Evolutionary conservation across 2,329 filamentous ascomycete genomes (phyloP).

Genomic region (Pseudogymnoascus verrucosus): DNA sequence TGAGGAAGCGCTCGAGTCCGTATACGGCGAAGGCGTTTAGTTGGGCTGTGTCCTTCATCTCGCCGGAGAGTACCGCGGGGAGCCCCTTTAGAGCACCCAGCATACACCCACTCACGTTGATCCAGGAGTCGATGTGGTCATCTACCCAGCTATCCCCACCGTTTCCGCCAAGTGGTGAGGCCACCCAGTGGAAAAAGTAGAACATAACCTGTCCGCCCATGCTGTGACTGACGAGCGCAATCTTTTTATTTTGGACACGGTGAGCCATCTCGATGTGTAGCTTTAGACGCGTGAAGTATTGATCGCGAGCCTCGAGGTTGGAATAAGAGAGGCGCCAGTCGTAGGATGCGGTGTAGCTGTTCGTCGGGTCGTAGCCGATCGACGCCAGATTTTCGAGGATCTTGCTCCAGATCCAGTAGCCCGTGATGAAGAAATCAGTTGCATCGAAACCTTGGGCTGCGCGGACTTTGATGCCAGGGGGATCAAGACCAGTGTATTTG

Average conservation of each 20-base stretch:
- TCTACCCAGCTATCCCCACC: slow-evolving; percentile 89
- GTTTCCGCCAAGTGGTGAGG: slow-evolving; percentile 66
- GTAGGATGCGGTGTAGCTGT: slow-evolving; percentile 62
- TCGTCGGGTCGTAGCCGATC: slow-evolving; percentile 86
- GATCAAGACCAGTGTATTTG: slow-evolving; percentile 82
- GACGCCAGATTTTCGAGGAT: slow-evolving; percentile 95
- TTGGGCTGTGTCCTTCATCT: slow-evolving; percentile 98
- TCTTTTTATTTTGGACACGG: slow-evolving; percentile 66
- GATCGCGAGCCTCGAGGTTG: slow-evolving; percentile 83
- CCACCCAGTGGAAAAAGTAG: slow-evolving; percentile 72
- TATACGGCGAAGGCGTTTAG: slow-evolving; percentile 95
- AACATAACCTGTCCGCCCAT: slow-evolving; percentile 96
- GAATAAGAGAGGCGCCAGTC: slow-evolving; percentile 90
- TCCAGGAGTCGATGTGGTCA: slow-evolving; percentile 83
- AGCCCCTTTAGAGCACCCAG: slow-evolving; percentile 87
- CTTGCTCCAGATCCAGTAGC: slow-evolving; percentile 96
- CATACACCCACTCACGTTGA: slow-evolving; percentile 98
- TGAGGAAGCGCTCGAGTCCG: slow-evolving; percentile 90
- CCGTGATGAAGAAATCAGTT: slow-evolving; percentile 85
- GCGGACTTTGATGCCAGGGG: slow-evolving; percentile 79
- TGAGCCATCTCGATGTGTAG: slow-evolving; percentile 80
- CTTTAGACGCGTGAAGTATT: slow-evolving; percentile 89
- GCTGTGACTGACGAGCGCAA: slow-evolving; percentile 82
- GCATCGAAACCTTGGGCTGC: slow-evolving; percentile 96
- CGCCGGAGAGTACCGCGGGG: slow-evolving; percentile 83